A percentile compares a stretch with the other conserved stretches of the same genome.
These are phyloP conservation scores for Monilinia fructicola DNA, from an alignment of 2,329 filamentous ascomycete species.

Conservation along the genomic window DNA sequence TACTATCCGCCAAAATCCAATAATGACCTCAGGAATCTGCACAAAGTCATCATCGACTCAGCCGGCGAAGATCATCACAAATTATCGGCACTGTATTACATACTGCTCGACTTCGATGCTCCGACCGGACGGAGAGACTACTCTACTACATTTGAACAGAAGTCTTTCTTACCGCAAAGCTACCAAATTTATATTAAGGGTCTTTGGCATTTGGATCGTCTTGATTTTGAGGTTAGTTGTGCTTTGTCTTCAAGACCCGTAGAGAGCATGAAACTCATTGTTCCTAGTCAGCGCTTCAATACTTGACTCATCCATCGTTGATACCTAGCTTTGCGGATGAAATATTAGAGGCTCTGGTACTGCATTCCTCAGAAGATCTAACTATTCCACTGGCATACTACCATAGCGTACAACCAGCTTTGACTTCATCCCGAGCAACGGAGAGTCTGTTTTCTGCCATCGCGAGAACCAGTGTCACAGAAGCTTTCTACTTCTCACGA, in stretches of 20 bases:
- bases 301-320: slow-evolving; percentile 76
- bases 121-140: slow-evolving; percentile 44
- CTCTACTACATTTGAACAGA: slow-evolving; percentile 58
- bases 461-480: slow-evolving; percentile 63
- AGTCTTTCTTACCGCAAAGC: slow-evolving; percentile 67
- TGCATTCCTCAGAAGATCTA: slow-evolving; percentile 60
- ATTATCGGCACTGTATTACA: slow-evolving; percentile 79
- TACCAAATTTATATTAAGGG: slow-evolving; percentile 82
- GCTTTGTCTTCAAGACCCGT: background rate
- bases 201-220: slow-evolving; percentile 75
- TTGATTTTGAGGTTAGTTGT: slow-evolving; percentile 61
- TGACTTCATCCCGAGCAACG: slow-evolving; percentile 63
- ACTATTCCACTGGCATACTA: slow-evolving; percentile 75
- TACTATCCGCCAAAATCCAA: slow-evolving; percentile 74
- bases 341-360: slow-evolving; percentile 68
- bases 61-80: slow-evolving; percentile 72
- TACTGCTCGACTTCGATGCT: slow-evolving; percentile 70
- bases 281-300: slow-evolving; percentile 63
- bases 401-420: slow-evolving; percentile 69
- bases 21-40: slow-evolving; percentile 64
- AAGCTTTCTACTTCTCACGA: slow-evolving; percentile 73
- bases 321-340: slow-evolving; percentile 81
- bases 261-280: slow-evolving; percentile 32
- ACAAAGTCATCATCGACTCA: slow-evolving; percentile 66
- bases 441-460: slow-evolving; percentile 69